Base-by-base conservation (phyloP, 2,329 filamentous ascomycete species). In the Knoxdaviesia capensis region DNA sequence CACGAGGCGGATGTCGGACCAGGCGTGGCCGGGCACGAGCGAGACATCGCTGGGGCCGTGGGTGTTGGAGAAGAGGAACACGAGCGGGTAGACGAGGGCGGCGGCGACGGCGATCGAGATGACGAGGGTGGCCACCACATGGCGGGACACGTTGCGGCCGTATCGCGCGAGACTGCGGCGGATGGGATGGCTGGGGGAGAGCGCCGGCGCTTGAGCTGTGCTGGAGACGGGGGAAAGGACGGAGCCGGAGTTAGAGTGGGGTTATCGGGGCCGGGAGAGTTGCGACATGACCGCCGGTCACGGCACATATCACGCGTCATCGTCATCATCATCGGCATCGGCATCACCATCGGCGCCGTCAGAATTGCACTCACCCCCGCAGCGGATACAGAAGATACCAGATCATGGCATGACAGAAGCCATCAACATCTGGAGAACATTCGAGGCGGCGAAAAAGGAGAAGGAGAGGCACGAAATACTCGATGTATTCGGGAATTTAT, bases 311-410 rank as follows among this genome's bases (percentile, higher is more conserved):
- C 20, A 20, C 20, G 3, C 20, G 20, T 20, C 20, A 20, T 20
- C 20, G 3, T 20, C 20, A 20, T 20, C 20, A 20, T 20, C 2
- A 20, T 20, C 20, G n/a, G n/a, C n/a, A 20, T 20, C 20, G 20
- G 20, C 20, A 20, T 20, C 20, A 20, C 20, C 20, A 20, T 20
- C 20, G 20, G 20, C 20, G 20, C 20, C 20, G 20, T 2, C 20
- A 20, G 20, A 20, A 20, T 20, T 20, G 20, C 20, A 69, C 77
- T 58, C 60, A 82, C 79, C 80, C 78, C 69, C 80, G 70, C 50
- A 86, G 65, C 54, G 80, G 80, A 62, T 80, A 85, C 49, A 86
- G 63, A 41, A 86, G 61, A 63, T 80, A 83, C 78, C 78, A 83
- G 60, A 83, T 78, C 78, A 83, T 74, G 52, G 51, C 33, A 39